phyloP scores from a whole-genome alignment of 2,329 filamentous ascomycete genomes.

The Pseudogymnoascus sp. region DNA sequence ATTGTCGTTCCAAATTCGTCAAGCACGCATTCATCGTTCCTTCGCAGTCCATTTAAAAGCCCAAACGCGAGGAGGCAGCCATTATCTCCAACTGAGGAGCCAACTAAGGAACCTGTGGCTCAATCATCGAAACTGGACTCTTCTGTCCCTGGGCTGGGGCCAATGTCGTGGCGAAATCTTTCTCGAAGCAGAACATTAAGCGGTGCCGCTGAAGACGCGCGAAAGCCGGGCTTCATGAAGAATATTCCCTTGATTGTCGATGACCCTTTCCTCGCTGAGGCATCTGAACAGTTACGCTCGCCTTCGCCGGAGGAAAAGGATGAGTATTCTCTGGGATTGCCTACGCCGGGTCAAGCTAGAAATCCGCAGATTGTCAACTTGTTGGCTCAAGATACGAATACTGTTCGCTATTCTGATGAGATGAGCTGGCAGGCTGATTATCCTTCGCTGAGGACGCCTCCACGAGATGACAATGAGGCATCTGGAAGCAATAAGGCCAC shows the following conservation, averaged over 20 bases:
- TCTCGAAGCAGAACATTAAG: neutral
- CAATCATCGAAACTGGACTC: neutral
- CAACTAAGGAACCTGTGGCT: neutral
- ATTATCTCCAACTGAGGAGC: slow-evolving; percentile 7
- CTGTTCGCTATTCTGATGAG: slow-evolving; percentile 6
- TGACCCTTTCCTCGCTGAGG: slow-evolving; percentile 20
- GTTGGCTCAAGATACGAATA: neutral
- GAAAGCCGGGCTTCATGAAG: neutral
- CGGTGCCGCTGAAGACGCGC: slow-evolving; percentile 10
- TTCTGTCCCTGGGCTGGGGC: neutral
- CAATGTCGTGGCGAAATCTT: neutral
- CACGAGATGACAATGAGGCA: neutral
- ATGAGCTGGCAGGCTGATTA: slow-evolving; percentile 13
- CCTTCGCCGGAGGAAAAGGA: slow-evolving; percentile 20
- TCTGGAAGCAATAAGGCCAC: neutral
- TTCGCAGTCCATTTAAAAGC: slow-evolving; percentile 29
- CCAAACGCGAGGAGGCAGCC: slow-evolving; percentile 21
- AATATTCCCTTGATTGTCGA: neutral
- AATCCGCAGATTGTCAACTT: slow-evolving; percentile 12
- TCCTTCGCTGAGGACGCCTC: neutral
- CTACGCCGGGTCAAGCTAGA: slow-evolving; percentile 11
- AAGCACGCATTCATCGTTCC: slow-evolving; percentile 24
- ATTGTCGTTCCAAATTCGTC: slow-evolving; percentile 24
- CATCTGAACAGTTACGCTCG: slow-evolving; percentile 10
- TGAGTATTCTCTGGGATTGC: slow-evolving; percentile 20